Percentiles rank a stretch among this genome's conserved stretches.
Conservation (phyloP, 129 eudicot species). For the Erigeron canadensis region DNA sequence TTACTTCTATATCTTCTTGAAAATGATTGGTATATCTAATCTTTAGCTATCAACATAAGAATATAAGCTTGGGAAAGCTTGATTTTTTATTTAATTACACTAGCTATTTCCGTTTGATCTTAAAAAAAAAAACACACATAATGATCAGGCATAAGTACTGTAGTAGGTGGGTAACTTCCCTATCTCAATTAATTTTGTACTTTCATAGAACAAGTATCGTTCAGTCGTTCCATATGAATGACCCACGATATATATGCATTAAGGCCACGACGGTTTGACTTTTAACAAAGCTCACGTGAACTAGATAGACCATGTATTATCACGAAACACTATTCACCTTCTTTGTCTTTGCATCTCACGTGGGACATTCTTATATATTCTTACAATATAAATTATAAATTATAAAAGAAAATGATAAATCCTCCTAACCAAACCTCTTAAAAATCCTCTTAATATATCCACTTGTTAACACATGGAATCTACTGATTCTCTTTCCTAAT, state of each 20-base stretch:
- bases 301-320: constrained; percentile 14
- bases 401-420: too few relatives aligned
- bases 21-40: too few relatives aligned
- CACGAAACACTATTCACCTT: neutral
- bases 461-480: too few relatives aligned
- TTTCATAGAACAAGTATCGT: neutral
- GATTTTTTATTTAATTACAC: too few relatives aligned
- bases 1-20: too few relatives aligned
- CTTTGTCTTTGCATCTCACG: neutral
- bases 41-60: too few relatives aligned
- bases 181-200: constrained; percentile 20
- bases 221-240: neutral
- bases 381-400: too few relatives aligned
- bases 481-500: too few relatives aligned
- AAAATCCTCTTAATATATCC: too few relatives aligned
- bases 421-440: too few relatives aligned
- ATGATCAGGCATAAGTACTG: neutral
- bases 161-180: neutral
- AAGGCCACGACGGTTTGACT: constrained; percentile 20
- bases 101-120: neutral
- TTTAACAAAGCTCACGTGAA: constrained; percentile 12
- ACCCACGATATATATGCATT: constrained; percentile 12
- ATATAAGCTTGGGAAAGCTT: too few relatives aligned
- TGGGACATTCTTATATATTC: neutral
- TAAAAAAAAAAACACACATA: neutral